Evolutionary conservation across 345 rosid species (phyloP), one percentile per base, ranked within the genome.

Genomic region (Trapa bicornis): DNA sequence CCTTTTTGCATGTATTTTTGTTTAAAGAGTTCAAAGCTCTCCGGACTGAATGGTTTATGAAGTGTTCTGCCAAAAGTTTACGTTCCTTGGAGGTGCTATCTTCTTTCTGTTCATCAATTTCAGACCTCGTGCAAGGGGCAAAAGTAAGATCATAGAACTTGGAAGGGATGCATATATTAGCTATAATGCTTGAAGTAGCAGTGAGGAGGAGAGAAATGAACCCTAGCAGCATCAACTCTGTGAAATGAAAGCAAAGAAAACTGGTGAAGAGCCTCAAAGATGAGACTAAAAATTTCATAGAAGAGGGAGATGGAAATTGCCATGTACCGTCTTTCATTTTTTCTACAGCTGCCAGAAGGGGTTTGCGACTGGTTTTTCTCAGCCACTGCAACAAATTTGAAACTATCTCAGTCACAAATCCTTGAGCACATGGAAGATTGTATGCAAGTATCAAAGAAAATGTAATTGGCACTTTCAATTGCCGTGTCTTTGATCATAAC

Each of bases 201-300:
- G 95, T 85, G 36, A 94, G 80, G 71, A 94, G 83, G 71, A 94
- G 96, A 73, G 99, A 94, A 68, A 94, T 94, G 81, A 94, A 94
- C 37, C 97, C 97, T 61, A 91, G 99, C 77, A 94, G 84, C 99
- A 91, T 94, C 87, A 94, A 77, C 83, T 94, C 97, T 94, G 85
- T 64, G 14, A 61, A 67, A 52, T 41, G 42, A 47, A 53, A 61
- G 45, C 42, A 60, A 74, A 35, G 41, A 68, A 6, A 11, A n/a
- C 13, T 7, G 8, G 33, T 53, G 33, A 58, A 16, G 15, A 43
- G 16, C n/a, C 22, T 45, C 65, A 32, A 22, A 57, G 22, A 35
- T 11, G 39, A 68, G 47, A 38, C 15, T 7, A 41, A 53, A 3
- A 68, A 38, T 68, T 38, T 41, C 50, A n/a, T n/a, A n/a, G 52